Evolutionary conservation across 352 stramenopile genomes (phyloP).

Genomic region (Phytophthora sp.): DNA sequence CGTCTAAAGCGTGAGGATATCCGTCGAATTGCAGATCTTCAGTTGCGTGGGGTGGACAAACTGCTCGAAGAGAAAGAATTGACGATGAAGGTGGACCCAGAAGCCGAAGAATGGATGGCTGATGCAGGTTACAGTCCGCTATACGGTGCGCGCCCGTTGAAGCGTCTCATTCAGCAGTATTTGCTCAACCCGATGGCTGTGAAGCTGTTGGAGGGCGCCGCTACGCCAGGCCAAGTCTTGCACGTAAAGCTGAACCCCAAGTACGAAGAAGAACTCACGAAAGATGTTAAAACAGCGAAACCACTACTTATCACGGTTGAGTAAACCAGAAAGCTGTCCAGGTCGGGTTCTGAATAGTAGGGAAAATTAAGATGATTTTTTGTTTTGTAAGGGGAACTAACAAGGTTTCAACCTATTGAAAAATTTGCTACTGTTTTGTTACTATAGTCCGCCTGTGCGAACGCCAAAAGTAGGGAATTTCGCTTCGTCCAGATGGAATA

Average conservation of each 20-base stretch:
- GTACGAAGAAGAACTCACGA: constrained; percentile 58
- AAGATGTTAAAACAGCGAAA: constrained; percentile 44
- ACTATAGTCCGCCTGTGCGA: too few species aligned
- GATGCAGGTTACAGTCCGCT: constrained; percentile 95
- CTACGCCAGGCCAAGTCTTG: constrained; percentile 81
- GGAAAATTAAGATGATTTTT: too few species aligned
- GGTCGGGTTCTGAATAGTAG: too few species aligned
- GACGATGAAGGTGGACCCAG: constrained; percentile 87
- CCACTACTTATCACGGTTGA: constrained; percentile 44
- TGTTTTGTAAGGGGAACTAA: too few species aligned
- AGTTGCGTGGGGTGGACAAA: constrained; percentile 91
- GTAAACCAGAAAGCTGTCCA: constrained; percentile 8
- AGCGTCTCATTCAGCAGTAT: constrained; percentile 96
- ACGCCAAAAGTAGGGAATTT: too few species aligned
- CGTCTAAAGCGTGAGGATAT: constrained; percentile 92
- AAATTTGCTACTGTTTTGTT: too few species aligned
- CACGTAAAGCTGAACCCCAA: constrained; percentile 64
- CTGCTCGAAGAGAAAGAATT: constrained; percentile 93
- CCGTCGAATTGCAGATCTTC: constrained; percentile 94
- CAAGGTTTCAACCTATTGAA: too few species aligned
- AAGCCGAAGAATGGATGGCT: constrained; percentile 93
- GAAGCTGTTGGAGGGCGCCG: constrained; percentile 87
- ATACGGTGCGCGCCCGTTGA: constrained; percentile 97
- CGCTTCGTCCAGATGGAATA: background rate
- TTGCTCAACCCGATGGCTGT: constrained; percentile 95